Conservation (phyloP, 495 filamentous ascomycete genomes). For the Aspergillus bridgeri region DNA sequence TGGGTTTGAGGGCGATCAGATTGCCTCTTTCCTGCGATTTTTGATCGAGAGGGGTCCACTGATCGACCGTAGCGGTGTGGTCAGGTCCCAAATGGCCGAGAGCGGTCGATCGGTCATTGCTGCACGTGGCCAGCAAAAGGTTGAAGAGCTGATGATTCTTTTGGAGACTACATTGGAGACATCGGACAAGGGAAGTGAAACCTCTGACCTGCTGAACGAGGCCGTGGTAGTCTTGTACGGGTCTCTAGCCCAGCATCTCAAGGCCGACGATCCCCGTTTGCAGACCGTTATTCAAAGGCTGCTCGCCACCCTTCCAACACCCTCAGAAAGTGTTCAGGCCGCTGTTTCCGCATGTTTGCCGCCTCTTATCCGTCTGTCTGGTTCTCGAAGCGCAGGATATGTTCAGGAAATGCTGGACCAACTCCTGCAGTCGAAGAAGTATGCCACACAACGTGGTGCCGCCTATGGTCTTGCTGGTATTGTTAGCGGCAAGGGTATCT, state of each 20-base stretch:
- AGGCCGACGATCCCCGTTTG: conserved; percentile 75
- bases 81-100: conserved; percentile 89
- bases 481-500: conserved; percentile 78
- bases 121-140: conserved; percentile 68
- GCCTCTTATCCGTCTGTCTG: conserved; percentile 76
- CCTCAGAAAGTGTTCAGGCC: conserved; percentile 96
- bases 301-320: conserved; percentile 81
- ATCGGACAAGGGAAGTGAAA: conserved; percentile 72
- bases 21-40: conserved; percentile 77
- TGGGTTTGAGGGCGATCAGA: conserved; percentile 60
- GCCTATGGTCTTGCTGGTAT: conserved; percentile 94
- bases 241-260: conserved; percentile 82
- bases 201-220: conserved; percentile 85
- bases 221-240: conserved; percentile 97
- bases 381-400: conserved; percentile 72
- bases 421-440: conserved; percentile 78
- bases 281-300: conserved; percentile 81
- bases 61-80: conserved; percentile 69
- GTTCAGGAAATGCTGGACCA: conserved; percentile 75
- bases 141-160: conserved; percentile 88
- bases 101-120: conserved; percentile 80
- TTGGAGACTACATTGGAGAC: conserved; percentile 81
- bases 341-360: conserved; percentile 92
- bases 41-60: conserved; percentile 81
- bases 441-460: conserved; percentile 84